Evolutionary conservation across 73 alveolate genomes (phyloP), one percentile per base, ranked within the genome.

Genomic region (Paramecium bursaria): DNA sequence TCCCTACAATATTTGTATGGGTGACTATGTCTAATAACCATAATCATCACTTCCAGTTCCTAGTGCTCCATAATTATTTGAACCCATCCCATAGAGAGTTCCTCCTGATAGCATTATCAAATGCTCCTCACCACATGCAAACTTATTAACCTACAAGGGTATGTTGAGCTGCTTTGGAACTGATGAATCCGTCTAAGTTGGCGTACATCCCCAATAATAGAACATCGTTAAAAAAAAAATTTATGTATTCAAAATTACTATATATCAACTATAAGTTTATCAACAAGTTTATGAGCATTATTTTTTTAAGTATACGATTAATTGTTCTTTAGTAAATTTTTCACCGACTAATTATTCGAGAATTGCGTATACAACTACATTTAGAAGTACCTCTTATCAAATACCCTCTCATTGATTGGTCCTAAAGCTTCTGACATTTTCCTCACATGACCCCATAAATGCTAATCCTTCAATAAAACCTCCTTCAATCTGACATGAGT

Each of bases 1-100:
- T 19, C 44, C 44, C 7, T 42, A 35, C 22, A 19, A 17, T 14
- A 67, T 67, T 35, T 39, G 21, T 33, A 19, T 25, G 44, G 82
- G 82, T 9, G 82, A 39, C n/a, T 21, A 35, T 15, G 82, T 25
- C 33, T 47, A 39, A 4, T 67, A 42, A 4, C 35, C 17, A 14
- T 67, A 67, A 42, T 67, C 82, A 35, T 67, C 82, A 67, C 60
- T 33, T 39, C 82, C 82, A 2, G 44, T 67, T 39, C 82, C 82
- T 67, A 67, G 35, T 7, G 35, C 82, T 2, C 82, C 82, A 67
- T 19, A 67, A 67, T 42, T 67, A 67, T 67, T 67, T 31, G 60
- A 25, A 21, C 82, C 82, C 19, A 67, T 19, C 22, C 60, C 30
- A 42, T 67, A 67, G 33, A 67, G 44, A 67, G 33, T 67, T 11